Base-by-base conservation (phyloP, 2,329 filamentous ascomycete genomes). In the Sporothrix curviconia region DNA sequence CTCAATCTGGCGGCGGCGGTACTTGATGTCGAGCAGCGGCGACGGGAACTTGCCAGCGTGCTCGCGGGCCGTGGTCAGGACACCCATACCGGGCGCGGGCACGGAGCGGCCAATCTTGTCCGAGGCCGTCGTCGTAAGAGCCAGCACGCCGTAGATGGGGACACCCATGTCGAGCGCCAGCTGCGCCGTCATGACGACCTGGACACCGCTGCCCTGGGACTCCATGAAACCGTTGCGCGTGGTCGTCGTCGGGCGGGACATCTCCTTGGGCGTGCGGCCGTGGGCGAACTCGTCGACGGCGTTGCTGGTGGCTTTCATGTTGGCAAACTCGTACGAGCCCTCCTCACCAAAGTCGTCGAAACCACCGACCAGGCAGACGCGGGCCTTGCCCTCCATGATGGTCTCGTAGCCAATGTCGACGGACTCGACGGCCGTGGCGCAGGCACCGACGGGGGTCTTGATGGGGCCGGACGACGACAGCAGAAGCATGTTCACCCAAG, bases 341-440 rank as follows among this genome's bases (percentile, higher is more conserved):
- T 99, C 94, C 76, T 99, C 94, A 68, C 95, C 91, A 78, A 99
- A 96, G 76, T 99, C 95, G 77, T 99, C 94, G 69, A 99, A 97
- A 65, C 94, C 94, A 82, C 94, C 94, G 59, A 99, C 95, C 64
- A 99, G 87, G 81, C 92, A 97, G 68, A 99, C 84, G 54, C 92
- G 89, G 60, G 95, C 94, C 81, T 99, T 99, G 75, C 94, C 94
- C 73, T 97, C 92, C 67, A 96, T 86, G 70, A 99, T 99, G 25
- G 92, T 97, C 76, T 99, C 94, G 70, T 96, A 96, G 67, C 94
- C 94, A 69, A 96, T 95, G 67, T 99, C 94, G 55, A 99, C 81
- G 4, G 94, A 99, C 76, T 99, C 95, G 46, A 99, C 92, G 64
- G 94, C 89, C 32, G 94, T 99, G 58, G 94, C 94, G 71, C 94